These are phyloP conservation scores for Colletotrichum spinosum DNA, from an alignment of 2,329 filamentous ascomycete species.

Conservation along the genomic window DNA sequence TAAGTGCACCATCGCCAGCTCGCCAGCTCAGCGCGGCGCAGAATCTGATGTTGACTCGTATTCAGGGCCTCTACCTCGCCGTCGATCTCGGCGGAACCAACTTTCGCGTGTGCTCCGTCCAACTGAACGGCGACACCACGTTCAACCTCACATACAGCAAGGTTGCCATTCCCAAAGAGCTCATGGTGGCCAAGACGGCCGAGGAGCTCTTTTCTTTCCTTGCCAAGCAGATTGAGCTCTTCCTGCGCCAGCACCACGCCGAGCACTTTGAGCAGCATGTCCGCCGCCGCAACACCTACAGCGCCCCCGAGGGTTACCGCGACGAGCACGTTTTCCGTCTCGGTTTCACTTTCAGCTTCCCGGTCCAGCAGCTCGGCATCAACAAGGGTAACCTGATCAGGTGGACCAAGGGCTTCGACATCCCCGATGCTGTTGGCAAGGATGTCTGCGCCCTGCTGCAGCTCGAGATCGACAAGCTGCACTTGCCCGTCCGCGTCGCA, in stretches of 20 bases:
- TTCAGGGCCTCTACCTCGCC: conserved; percentile 90
- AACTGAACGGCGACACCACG: conserved; percentile 92
- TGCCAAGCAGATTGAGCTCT: conserved; percentile 90
- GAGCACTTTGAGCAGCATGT: conserved; percentile 84
- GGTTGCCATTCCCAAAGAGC: conserved; percentile 86
- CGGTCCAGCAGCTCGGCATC: conserved; percentile 92
- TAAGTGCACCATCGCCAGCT: conserved; percentile 50
- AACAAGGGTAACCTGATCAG: conserved; percentile 95
- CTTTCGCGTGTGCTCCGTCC: conserved; percentile 96
- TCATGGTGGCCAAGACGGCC: conserved; percentile 91
- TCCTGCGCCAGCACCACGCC: conserved; percentile 87
- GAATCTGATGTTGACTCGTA: conserved; percentile 27
- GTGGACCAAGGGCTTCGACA: conserved; percentile 99
- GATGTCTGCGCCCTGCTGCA: conserved; percentile 95
- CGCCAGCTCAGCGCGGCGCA: not conserved
- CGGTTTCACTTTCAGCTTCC: conserved; percentile 99
- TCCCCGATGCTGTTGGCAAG: conserved; percentile 91
- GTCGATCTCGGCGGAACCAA: conserved; percentile 99
- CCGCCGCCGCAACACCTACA: conserved; percentile 71
- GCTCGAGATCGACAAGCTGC: conserved; percentile 85
- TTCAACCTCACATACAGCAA: conserved; percentile 95
- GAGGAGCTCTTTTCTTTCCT: conserved; percentile 92
- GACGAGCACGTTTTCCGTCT: conserved; percentile 89
- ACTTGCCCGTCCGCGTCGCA: conserved; percentile 91
- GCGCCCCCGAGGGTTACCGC: conserved; percentile 67